Conservation (phyloP, 371 early-diverging fungal genomes). For the Lichtheimia corymbifera region DNA sequence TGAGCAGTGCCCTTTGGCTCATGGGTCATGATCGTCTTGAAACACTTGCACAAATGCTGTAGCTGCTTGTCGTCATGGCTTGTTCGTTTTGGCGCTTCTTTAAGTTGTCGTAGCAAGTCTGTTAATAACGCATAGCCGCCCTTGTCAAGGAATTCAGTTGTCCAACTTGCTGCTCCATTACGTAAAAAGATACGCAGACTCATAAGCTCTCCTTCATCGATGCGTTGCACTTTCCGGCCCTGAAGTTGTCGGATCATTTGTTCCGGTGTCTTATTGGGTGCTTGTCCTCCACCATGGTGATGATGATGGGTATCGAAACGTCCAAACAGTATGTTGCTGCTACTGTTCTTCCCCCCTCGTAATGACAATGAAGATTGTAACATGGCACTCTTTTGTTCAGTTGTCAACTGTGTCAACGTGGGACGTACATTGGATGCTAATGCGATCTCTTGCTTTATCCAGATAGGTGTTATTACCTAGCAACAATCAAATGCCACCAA, state of each 20-base stretch:
- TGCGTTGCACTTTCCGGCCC: neutral
- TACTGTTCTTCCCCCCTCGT: constrained; percentile 15
- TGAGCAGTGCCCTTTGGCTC: constrained; percentile 42
- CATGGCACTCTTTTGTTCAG: constrained; percentile 43
- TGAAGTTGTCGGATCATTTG: neutral
- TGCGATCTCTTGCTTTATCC: constrained; percentile 39
- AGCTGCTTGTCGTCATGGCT: constrained; percentile 40
- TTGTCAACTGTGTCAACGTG: constrained; percentile 33
- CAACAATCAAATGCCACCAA: neutral
- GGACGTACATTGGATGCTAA: constrained; percentile 39
- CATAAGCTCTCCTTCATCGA: constrained; percentile 30
- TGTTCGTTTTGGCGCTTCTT: constrained; percentile 39
- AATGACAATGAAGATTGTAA: constrained; percentile 43
- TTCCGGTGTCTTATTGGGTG: neutral
- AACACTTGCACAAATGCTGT: constrained; percentile 45
- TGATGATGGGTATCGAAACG: constrained; percentile 30
- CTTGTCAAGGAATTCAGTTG: constrained; percentile 42
- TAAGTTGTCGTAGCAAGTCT: constrained; percentile 41
- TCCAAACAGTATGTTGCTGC: constrained; percentile 31
- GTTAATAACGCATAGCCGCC: constrained; percentile 49
- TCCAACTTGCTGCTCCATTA: constrained; percentile 51
- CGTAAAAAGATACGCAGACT: constrained; percentile 46
- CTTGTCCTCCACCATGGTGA: neutral
- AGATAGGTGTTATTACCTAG: no score
- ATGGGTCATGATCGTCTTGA: constrained; percentile 51